phyloP scores from a whole-genome alignment of 805 yeast species.

The Blastobotrys peoriensis region DNA sequence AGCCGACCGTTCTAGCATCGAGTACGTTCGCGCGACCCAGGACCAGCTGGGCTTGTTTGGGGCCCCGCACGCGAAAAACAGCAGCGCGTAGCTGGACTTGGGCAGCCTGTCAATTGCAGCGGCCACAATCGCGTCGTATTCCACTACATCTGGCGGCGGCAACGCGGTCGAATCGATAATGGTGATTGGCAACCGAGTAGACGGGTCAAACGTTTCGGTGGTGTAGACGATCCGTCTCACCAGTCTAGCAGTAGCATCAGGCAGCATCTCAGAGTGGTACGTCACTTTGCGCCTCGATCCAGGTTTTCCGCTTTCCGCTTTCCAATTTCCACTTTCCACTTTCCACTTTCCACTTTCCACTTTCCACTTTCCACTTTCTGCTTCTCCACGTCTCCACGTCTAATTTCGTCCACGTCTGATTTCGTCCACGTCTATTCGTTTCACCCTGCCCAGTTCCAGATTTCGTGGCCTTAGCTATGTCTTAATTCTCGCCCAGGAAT shows the following conservation, averaged over 20 bases:
- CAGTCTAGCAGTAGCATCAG: conserved; percentile 2
- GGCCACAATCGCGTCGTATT: conserved; percentile 47
- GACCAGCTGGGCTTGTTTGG: conserved; percentile 56
- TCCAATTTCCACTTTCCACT: too few species aligned
- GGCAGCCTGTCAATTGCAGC: conserved; percentile 57
- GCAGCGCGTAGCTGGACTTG: conserved; percentile 52
- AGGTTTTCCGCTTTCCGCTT: too few species aligned
- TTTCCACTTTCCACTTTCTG: too few species aligned
- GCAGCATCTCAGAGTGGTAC: too few species aligned
- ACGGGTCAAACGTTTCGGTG: conserved; percentile 61
- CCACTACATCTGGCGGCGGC: conserved; percentile 51
- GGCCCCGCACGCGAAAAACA: conserved; percentile 81
- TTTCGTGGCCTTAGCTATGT: too few species aligned
- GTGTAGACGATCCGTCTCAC: conserved; percentile 44
- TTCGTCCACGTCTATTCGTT: too few species aligned
- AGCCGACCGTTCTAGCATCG: conserved; percentile 50
- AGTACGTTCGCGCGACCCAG: conserved; percentile 59
- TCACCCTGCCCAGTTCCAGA: too few species aligned
- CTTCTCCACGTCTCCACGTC: too few species aligned
- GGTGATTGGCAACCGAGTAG: conserved; percentile 62
- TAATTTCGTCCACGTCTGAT: too few species aligned
- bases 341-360: too few species aligned
- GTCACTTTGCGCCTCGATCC: too few species aligned
- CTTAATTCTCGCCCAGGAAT: too few species aligned
- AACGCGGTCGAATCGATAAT: conserved; percentile 78